Percentiles rank a stretch among this genome's conserved stretches.
Evolutionary conservation across 2,329 filamentous ascomycete species (phyloP).

Genomic region (Trichoderma sp.): DNA sequence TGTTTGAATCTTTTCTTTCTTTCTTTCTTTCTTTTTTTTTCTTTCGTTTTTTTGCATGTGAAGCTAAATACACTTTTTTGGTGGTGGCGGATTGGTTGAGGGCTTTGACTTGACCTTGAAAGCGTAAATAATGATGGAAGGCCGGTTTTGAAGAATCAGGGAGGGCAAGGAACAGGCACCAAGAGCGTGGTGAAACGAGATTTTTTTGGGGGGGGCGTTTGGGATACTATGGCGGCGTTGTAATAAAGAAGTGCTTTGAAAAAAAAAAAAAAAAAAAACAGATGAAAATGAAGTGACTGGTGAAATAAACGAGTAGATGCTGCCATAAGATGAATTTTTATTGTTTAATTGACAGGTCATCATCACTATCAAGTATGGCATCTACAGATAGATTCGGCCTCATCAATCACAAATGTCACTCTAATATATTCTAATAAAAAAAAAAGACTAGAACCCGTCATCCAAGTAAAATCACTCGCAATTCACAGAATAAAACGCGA

Average conservation of each 20-base stretch:
- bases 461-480: no score
- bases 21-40: not conserved
- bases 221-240: constrained; percentile 15
- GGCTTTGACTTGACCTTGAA: not conserved
- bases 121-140: not conserved
- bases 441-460: no score
- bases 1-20: not conserved
- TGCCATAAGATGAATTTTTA: not conserved
- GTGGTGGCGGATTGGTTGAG: not conserved
- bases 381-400: no score
- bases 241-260: not conserved
- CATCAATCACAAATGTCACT: no score
- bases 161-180: not conserved
- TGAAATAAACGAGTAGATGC: not conserved
- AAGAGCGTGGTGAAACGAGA: not conserved
- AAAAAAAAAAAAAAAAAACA: not conserved
- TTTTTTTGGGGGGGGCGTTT: not conserved
- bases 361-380: no score
- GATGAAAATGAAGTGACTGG: not conserved
- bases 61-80: not conserved
- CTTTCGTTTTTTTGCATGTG: not conserved
- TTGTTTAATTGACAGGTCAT: not conserved
- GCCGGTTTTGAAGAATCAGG: no score
- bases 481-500: no score
- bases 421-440: no score